Conservation (phyloP, 2,329 filamentous ascomycete genomes). For the Nectriaceae sp. region DNA sequence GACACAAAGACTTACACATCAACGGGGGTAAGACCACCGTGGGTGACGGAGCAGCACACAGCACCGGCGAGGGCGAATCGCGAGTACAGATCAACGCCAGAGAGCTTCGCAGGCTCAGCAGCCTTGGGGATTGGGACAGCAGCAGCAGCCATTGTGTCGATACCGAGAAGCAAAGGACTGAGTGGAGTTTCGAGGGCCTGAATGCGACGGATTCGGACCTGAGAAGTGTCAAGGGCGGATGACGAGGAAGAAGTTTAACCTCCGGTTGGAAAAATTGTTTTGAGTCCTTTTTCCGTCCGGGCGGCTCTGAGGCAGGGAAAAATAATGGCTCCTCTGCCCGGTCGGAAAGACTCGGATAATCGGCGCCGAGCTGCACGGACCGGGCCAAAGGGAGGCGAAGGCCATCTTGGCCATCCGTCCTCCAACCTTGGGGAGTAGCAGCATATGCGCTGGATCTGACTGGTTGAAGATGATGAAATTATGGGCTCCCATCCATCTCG, state of each 20-base stretch:
- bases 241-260: slow-evolving; percentile 8
- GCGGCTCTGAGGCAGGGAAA: slow-evolving; percentile 6
- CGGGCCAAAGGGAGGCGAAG: slow-evolving; percentile 24
- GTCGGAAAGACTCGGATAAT: slow-evolving; percentile 36
- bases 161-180: slow-evolving; percentile 26
- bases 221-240: slow-evolving; percentile 8
- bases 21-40: slow-evolving; percentile 94
- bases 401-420: no score
- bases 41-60: slow-evolving; percentile 96
- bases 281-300: slow-evolving; percentile 29
- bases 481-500: no score
- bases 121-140: slow-evolving; percentile 45
- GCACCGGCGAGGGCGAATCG: slow-evolving; percentile 97
- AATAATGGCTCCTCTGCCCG: slow-evolving; percentile 23
- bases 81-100: slow-evolving; percentile 76
- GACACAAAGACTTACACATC: slow-evolving; percentile 81
- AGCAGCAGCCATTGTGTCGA: slow-evolving; percentile 46
- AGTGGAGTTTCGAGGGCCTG: slow-evolving; percentile 34
- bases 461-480: no score
- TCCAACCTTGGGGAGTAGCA: no score
- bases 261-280: slow-evolving; percentile 22
- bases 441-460: no score
- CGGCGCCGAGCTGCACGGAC: slow-evolving; percentile 30
- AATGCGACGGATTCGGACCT: slow-evolving; percentile 13
- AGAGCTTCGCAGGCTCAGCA: slow-evolving; percentile 44